Conservation (phyloP, 2,329 filamentous ascomycete genomes). For the Clarireedia monteithiana region DNA sequence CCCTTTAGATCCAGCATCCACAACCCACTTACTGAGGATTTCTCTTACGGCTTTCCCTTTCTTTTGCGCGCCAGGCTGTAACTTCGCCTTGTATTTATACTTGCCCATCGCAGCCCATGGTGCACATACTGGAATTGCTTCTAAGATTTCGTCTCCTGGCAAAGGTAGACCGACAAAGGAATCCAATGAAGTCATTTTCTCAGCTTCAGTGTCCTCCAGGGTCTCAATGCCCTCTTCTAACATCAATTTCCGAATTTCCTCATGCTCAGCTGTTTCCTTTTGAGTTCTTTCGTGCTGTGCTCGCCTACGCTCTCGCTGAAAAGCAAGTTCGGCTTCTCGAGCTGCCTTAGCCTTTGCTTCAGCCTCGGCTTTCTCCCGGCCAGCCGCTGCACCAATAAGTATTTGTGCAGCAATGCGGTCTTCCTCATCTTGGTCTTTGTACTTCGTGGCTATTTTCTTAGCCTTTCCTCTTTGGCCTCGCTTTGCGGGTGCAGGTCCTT, state of each 20-base stretch:
- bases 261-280: conserved; percentile 66
- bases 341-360: conserved; percentile 60
- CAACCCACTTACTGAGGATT: conserved; percentile 74
- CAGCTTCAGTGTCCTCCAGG: conserved; percentile 50
- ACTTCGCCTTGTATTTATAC: conserved; percentile 90
- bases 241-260: conserved; percentile 57
- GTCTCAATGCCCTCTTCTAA: conserved; percentile 51
- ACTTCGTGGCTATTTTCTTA: conserved; percentile 83
- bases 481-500: conserved; percentile 39
- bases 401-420: conserved; percentile 77
- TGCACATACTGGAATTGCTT: conserved; percentile 55
- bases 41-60: conserved; percentile 93
- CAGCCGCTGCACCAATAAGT: conserved; percentile 71
- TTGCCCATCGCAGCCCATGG: conserved; percentile 56
- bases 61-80: conserved; percentile 84
- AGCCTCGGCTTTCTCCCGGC: conserved; percentile 59
- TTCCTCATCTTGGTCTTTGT: conserved; percentile 90
- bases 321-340: conserved; percentile 64
- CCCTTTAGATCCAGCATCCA: conserved; percentile 47
- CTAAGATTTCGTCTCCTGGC: conserved; percentile 74
- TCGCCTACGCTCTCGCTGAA: conserved; percentile 65
- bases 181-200: conserved; percentile 51
- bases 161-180: conserved; percentile 69
- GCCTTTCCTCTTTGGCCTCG: conserved; percentile 75
- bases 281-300: conserved; percentile 75